phyloP scores from a whole-genome alignment of 306 rosid species.

The Prunus mume region DNA sequence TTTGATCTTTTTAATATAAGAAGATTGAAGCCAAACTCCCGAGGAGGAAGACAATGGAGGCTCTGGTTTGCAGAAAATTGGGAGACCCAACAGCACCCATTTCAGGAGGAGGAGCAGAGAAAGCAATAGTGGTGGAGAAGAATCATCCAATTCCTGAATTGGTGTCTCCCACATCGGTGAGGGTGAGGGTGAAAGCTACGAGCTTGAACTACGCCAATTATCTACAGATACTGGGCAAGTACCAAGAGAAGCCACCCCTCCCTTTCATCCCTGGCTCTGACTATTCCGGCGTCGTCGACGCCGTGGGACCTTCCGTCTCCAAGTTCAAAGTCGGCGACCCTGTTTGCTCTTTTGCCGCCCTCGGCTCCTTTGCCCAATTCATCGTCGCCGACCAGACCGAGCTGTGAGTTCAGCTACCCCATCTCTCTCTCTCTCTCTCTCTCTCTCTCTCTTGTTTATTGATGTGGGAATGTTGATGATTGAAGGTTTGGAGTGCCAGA shows the following conservation, averaged over 20 bases:
- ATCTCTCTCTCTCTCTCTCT: neutral
- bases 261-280: constrained; percentile 92
- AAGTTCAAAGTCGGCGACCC: constrained; percentile 62
- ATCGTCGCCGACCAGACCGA: constrained; percentile 59
- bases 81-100: constrained; percentile 70
- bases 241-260: constrained; percentile 67
- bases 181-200: constrained; percentile 79
- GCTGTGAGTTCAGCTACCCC: constrained; percentile 44
- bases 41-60: constrained; percentile 56
- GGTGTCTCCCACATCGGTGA: constrained; percentile 58
- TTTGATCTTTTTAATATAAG: neutral
- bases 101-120: neutral
- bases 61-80: constrained; percentile 68
- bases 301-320: constrained; percentile 67
- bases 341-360: constrained; percentile 63
- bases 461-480: neutral
- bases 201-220: constrained; percentile 95
- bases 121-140: constrained; percentile 40
- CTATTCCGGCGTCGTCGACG: constrained; percentile 75
- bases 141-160: constrained; percentile 62
- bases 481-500: constrained; percentile 75
- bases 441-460: neutral
- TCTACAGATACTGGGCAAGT: constrained; percentile 69
- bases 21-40: neutral
- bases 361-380: constrained; percentile 78